A percentile compares a stretch with the other conserved stretches of the same genome.
These are phyloP conservation scores for Nicotiana obtusifolia DNA, from an alignment of 257 asterid species.

Conservation along the genomic window DNA sequence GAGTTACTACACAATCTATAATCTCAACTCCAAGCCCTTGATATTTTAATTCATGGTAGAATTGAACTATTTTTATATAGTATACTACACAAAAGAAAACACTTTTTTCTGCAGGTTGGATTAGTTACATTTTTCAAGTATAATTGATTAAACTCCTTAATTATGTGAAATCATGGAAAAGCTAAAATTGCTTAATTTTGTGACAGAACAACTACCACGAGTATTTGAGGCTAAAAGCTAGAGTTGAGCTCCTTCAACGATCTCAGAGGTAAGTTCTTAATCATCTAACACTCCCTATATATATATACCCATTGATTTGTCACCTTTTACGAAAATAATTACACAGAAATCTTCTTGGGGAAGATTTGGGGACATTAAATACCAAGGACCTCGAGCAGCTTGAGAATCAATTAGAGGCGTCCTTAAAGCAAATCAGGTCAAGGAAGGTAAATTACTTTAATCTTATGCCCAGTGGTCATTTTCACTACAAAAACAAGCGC, in stretches of 20 bases:
- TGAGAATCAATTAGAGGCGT: slow-evolving; percentile 27
- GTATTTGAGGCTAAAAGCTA: slow-evolving; percentile 31
- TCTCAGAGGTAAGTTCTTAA: slow-evolving; percentile 25
- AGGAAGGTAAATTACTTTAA: slow-evolving; percentile 23
- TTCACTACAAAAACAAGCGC: background rate
- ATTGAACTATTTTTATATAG: no score
- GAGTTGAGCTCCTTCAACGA: slow-evolving; percentile 33
- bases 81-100: background rate
- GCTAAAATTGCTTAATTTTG: background rate
- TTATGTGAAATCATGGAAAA: background rate
- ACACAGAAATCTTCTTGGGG: slow-evolving; percentile 30
- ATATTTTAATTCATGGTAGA: background rate
- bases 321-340: background rate
- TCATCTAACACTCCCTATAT: background rate
- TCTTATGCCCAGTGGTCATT: background rate
- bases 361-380: slow-evolving; percentile 22
- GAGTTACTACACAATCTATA: background rate
- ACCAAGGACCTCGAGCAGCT: slow-evolving; percentile 30
- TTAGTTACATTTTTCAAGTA: background rate
- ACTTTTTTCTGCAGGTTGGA: background rate
- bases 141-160: no score
- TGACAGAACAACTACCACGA: slow-evolving; percentile 26
- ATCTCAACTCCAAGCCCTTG: background rate
- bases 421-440: slow-evolving; percentile 31
- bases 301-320: background rate